A percentile compares a stretch with the other conserved stretches of the same genome.
Evolutionary conservation across 2,329 filamentous ascomycete genomes (phyloP).

Genomic region (Tolypocladium pustulatum): DNA sequence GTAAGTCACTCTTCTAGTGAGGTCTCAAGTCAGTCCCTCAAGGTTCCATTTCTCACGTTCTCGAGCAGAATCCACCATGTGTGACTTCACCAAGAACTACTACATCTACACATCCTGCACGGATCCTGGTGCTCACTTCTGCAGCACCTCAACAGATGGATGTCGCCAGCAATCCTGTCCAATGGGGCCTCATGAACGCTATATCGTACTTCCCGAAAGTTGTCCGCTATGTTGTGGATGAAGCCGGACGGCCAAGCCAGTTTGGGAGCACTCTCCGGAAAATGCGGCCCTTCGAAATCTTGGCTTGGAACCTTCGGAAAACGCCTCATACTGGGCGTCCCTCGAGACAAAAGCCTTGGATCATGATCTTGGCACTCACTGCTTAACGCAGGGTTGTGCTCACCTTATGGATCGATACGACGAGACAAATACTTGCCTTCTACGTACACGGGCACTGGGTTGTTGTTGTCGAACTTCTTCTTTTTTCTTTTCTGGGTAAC

Average conservation of each 20-base stretch:
- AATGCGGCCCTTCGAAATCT: background rate
- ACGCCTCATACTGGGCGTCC: background rate
- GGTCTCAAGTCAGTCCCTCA: background rate
- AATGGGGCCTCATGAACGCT: slow-evolving; percentile 60
- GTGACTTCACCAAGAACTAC: slow-evolving; percentile 63
- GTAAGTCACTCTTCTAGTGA: background rate
- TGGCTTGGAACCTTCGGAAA: background rate
- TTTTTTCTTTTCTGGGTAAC: background rate
- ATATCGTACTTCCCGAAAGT: slow-evolving; percentile 57
- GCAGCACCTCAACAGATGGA: slow-evolving; percentile 58
- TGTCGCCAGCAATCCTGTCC: slow-evolving; percentile 47
- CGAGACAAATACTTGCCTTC: background rate
- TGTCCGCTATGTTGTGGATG: slow-evolving; percentile 36
- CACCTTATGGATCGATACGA: background rate
- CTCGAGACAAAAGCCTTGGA: background rate
- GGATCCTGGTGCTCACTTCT: slow-evolving; percentile 61
- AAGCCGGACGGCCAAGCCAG: slow-evolving; percentile 4
- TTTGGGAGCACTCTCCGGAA: background rate
- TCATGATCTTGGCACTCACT: background rate
- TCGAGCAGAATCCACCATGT: slow-evolving; percentile 31
- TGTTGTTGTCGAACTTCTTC: background rate
- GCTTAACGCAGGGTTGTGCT: background rate
- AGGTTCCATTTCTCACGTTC: background rate
- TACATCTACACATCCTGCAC: slow-evolving; percentile 65
- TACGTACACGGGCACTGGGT: background rate